These are phyloP conservation scores for Acorus gramineus DNA, from an alignment of 106 monocot genomes.

Conservation along the genomic window DNA sequence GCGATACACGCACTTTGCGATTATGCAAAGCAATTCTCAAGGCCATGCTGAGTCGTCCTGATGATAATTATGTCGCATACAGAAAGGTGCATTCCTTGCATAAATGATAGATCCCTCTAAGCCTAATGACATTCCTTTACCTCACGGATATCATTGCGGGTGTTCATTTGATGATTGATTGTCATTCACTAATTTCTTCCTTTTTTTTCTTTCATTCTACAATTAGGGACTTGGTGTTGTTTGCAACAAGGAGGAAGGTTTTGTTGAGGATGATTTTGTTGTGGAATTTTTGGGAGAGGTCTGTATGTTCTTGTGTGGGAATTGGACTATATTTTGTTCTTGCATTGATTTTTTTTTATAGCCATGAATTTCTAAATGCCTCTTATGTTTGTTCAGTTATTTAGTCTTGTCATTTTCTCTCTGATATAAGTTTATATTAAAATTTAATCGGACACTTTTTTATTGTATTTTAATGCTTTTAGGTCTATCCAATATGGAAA, in stretches of 20 bases:
- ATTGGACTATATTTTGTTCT: background rate
- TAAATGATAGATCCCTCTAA: too few species aligned
- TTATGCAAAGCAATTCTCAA: constrained; percentile 65
- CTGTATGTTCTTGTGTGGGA: constrained; percentile 1
- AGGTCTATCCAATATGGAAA: constrained; percentile 99
- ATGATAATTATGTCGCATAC: constrained; percentile 97
- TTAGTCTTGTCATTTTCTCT: background rate
- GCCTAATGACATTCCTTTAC: too few species aligned
- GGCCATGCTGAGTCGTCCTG: constrained; percentile 67
- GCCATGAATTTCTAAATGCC: background rate
- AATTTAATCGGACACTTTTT: background rate
- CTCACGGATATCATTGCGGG: too few species aligned
- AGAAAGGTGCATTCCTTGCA: constrained; percentile 48
- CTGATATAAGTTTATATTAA: background rate
- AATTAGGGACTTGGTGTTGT: constrained; percentile 92
- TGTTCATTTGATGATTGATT: background rate
- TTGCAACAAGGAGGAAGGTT: constrained; percentile 92
- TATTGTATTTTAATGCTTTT: constrained; percentile 1
- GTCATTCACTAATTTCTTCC: constrained; percentile 2
- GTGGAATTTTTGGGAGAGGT: constrained; percentile 99
- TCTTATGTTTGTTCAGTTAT: background rate
- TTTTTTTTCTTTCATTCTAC: background rate
- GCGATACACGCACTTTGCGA: constrained; percentile 38
- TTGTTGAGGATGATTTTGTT: constrained; percentile 82
- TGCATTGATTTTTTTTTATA: background rate